phyloP scores from a whole-genome alignment of 768 basidiomycete species.

The Termitomyces sp. region DNA sequence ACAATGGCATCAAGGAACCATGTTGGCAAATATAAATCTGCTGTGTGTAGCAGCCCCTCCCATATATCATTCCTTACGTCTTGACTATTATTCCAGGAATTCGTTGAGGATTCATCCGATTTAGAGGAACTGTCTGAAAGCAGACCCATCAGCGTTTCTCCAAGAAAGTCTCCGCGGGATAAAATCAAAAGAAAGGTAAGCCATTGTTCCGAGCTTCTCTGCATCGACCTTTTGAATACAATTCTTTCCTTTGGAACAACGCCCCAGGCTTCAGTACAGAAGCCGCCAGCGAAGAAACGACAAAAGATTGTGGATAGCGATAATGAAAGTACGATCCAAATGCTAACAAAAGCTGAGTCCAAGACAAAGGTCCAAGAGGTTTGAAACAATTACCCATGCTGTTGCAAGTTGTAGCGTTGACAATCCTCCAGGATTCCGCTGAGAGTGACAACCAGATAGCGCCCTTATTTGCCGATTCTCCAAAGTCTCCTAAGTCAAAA shows the following conservation, averaged over 20 bases:
- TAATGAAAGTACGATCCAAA: background rate
- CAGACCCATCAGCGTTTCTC: background rate
- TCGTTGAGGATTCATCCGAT: conserved; percentile 32
- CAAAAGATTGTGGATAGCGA: conserved; percentile 9
- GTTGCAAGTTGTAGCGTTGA: background rate
- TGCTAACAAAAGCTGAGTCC: background rate
- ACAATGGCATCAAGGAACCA: background rate
- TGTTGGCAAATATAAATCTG: conserved; percentile 27
- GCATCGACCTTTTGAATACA: background rate
- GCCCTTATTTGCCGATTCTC: conserved; percentile 52
- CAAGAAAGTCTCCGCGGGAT: background rate
- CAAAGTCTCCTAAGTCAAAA: conserved; percentile 41
- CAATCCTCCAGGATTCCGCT: conserved; percentile 4
- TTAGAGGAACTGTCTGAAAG: conserved; percentile 21
- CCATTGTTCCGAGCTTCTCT: background rate
- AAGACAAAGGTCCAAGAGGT: background rate
- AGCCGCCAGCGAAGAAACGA: conserved; percentile 3
- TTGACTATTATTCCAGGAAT: conserved; percentile 20
- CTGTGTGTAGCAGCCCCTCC: conserved; percentile 17
- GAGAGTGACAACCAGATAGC: conserved; percentile 59
- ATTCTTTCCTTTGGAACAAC: background rate
- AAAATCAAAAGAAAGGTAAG: conserved; percentile 1
- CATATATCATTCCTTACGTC: background rate
- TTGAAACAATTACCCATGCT: background rate
- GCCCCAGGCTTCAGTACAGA: background rate